Base-by-base conservation (phyloP, 2,329 filamentous ascomycete genomes). In the Huntiella abstrusa region DNA sequence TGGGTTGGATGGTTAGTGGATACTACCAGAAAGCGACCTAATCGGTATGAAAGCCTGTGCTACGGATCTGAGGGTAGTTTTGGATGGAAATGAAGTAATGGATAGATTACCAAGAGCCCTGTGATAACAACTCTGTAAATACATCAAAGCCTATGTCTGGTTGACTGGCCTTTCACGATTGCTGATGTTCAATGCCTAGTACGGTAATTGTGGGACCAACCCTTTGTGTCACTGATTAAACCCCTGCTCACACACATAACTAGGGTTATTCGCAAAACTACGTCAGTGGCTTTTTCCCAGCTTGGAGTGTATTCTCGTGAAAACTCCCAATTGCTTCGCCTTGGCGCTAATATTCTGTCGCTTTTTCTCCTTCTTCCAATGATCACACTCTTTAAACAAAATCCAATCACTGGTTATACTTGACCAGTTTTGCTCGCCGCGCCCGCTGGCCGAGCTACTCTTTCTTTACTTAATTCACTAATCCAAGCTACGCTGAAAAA, bases 401-500 rank as follows among this genome's bases (percentile, higher is more conserved):
- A 3, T 3, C 8, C 22, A 28, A 8, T 28, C 5, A 28, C 2
- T 28, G 22, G 22, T 28, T 28, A 10, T 28, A 28, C 22, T 10
- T 28, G 22, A 28, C 22, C 22, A 28, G 6, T 5, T 28, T 7
- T 28, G 22, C 22, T 28, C 22, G 22, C 22, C 22, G 6, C 22
- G 6, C 22, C 22, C 22, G 22, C 22, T 28, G 22, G 22, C 22
- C 8, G 22, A 28, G 22, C 22, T 28, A 28, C 10, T 28, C 22
- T 28, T 28, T 28, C 22, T 3, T 28, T 28, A 28, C 22, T 28
- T 28, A 28, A 28, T 28, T 28, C 8, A 28, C 7, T 33, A 32
- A 32, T 44, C 65, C 45, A 38, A 33, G 41, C 35, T 42, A 33
- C 40, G 13, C 33, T 33, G 34, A 32, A 49, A 49, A 46, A 95